A percentile compares a stretch with the other conserved stretches of the same genome.
Evolutionary conservation across 164 flowering plant species (phyloP).

Genomic region (Chimonanthus praecox): DNA sequence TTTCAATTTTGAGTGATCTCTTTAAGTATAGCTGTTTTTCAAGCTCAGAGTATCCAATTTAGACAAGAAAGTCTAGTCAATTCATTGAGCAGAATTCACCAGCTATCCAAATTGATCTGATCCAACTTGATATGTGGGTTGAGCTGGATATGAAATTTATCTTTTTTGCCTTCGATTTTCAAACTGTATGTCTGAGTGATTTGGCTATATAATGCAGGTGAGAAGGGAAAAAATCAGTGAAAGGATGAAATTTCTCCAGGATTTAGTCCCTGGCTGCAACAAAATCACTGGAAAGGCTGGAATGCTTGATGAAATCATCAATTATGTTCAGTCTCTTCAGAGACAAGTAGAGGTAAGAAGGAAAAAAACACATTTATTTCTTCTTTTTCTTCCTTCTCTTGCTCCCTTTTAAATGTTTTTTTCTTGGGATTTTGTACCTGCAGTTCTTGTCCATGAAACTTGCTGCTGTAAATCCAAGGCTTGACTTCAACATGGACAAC

Average conservation of each 20-base stretch:
- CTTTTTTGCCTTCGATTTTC: not conserved
- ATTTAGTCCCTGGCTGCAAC: slow-evolving; percentile 94
- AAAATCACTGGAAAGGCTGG: slow-evolving; percentile 98
- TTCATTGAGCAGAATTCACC: no score
- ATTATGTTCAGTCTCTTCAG: slow-evolving; percentile 94
- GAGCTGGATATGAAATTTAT: no score
- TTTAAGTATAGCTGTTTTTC: no score
- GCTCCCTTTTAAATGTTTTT: not conserved
- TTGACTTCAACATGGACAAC: slow-evolving; percentile 62
- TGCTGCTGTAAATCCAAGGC: slow-evolving; percentile 72
- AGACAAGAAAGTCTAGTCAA: no score
- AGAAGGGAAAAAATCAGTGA: slow-evolving; percentile 97
- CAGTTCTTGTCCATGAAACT: slow-evolving; percentile 98
- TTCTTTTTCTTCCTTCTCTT: not conserved
- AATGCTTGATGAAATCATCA: slow-evolving; percentile 95
- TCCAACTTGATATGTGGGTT: no score
- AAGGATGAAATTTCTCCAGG: slow-evolving; percentile 91
- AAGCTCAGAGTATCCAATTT: no score
- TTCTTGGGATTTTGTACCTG: not conserved
- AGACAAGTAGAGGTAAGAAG: slow-evolving; percentile 85
- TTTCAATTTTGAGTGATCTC: no score
- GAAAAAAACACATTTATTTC: not conserved
- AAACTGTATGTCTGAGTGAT: not conserved
- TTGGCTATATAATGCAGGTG: slow-evolving; percentile 40
- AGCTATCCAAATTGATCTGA: no score